These are phyloP conservation scores for Pichia kluyveri DNA, from an alignment of 805 yeast genomes.

Conservation along the genomic window DNA sequence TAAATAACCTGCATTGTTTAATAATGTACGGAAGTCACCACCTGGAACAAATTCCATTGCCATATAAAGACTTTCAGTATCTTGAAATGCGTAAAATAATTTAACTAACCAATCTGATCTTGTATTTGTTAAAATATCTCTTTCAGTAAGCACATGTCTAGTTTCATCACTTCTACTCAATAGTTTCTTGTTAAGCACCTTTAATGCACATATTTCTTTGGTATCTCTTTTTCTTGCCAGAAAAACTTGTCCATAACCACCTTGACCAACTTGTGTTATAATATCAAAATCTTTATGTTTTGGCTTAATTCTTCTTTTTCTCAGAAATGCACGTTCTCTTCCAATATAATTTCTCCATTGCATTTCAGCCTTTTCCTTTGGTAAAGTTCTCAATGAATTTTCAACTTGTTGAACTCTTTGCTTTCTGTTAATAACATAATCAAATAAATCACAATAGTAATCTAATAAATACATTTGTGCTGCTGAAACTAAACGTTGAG, in stretches of 20 bases:
- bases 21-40: constrained; percentile 91
- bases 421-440: constrained; percentile 80
- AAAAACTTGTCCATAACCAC: constrained; percentile 99
- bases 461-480: constrained; percentile 91
- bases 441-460: constrained; percentile 92
- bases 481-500: constrained; percentile 80
- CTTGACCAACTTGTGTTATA: constrained; percentile 98
- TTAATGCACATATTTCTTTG: constrained; percentile 89
- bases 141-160: constrained; percentile 88
- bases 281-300: constrained; percentile 92
- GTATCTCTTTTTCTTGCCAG: constrained; percentile 91
- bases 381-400: constrained; percentile 32
- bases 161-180: constrained; percentile 88
- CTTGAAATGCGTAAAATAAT: constrained; percentile 91
- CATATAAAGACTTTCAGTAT: constrained; percentile 75
- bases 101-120: constrained; percentile 95
- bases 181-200: constrained; percentile 80
- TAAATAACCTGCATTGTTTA: constrained; percentile 86
- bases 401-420: constrained; percentile 71
- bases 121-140: constrained; percentile 94
- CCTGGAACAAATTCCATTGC: constrained; percentile 99
- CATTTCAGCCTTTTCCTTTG: constrained; percentile 33
- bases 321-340: constrained; percentile 72
- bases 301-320: constrained; percentile 87
- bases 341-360: constrained; percentile 77